phyloP scores from a whole-genome alignment of 1,139 yeast species.

The Geotrichum reessii region DNA sequence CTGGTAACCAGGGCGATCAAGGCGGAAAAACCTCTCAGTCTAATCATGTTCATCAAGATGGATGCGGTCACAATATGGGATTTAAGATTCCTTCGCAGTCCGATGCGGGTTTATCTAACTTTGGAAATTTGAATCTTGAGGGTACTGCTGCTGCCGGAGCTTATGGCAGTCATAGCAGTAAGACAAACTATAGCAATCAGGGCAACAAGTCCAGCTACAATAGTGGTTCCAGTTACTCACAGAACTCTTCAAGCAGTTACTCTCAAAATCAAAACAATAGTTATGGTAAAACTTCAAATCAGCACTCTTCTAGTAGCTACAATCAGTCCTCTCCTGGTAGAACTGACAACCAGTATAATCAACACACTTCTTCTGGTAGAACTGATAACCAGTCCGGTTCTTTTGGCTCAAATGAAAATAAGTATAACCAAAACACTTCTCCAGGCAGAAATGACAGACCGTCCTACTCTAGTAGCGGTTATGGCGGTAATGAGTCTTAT shows the following conservation, averaged over 20 bases:
- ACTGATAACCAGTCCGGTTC: background rate
- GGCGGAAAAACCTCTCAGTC: background rate
- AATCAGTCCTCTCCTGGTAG: background rate
- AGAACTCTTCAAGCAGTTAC: background rate
- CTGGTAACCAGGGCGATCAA: conserved; percentile 2
- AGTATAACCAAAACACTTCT: background rate
- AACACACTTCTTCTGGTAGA: background rate
- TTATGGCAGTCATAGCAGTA: background rate
- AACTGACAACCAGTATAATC: background rate
- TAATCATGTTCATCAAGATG: conserved; percentile 13
- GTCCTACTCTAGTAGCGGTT: background rate
- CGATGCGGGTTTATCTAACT: background rate
- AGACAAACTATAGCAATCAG: background rate
- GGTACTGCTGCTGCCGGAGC: background rate
- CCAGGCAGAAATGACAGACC: background rate
- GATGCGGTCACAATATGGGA: conserved; percentile 16
- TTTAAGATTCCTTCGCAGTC: conserved; percentile 12
- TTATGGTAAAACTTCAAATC: background rate
- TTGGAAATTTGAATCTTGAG: background rate
- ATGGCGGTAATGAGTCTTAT: background rate
- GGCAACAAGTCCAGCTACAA: background rate
- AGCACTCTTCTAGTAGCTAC: background rate
- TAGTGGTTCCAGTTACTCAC: background rate
- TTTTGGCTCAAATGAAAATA: background rate
- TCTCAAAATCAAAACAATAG: background rate